These are phyloP conservation scores for Candida qinlingensis DNA, from an alignment of 805 yeast species.

Conservation along the genomic window DNA sequence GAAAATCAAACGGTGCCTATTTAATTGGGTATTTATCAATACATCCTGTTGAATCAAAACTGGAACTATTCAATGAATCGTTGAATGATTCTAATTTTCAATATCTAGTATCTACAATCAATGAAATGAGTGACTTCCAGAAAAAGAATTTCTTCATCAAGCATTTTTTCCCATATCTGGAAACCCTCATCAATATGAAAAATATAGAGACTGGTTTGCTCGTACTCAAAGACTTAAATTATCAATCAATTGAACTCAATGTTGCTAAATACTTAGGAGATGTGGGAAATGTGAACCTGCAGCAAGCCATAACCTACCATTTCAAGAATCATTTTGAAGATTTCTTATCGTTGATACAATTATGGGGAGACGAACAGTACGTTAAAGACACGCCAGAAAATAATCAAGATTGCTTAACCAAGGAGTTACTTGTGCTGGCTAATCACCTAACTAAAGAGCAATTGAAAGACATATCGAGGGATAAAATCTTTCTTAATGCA, in stretches of 20 bases:
- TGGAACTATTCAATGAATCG: constrained; percentile 11
- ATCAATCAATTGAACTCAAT: constrained; percentile 6
- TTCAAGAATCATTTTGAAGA: constrained; percentile 5
- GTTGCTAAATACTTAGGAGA: constrained; percentile 6
- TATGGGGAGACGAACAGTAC: constrained; percentile 34
- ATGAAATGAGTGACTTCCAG: constrained; percentile 11
- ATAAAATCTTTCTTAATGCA: constrained; percentile 38
- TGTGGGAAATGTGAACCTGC: constrained; percentile 7
- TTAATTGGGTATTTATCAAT: constrained; percentile 18
- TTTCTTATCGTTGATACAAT: constrained; percentile 10
- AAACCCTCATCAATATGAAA: not conserved
- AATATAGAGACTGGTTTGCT: constrained; percentile 10
- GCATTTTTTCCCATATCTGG: constrained; percentile 17
- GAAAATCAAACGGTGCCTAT: constrained; percentile 6
- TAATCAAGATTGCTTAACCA: constrained; percentile 45
- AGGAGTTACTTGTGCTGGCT: constrained; percentile 36
- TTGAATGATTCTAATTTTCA: constrained; percentile 9
- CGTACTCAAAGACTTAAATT: constrained; percentile 9
- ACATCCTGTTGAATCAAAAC: constrained; percentile 22
- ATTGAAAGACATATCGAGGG: constrained; percentile 29
- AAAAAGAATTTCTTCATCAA: constrained; percentile 15
- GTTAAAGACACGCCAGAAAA: constrained; percentile 36
- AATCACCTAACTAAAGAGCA: constrained; percentile 19
- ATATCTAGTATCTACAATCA: not conserved
- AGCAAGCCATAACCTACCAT: constrained; percentile 8